Evolutionary conservation across 2,329 filamentous ascomycete species (phyloP).

Genomic region (Gyromitra esculenta): DNA sequence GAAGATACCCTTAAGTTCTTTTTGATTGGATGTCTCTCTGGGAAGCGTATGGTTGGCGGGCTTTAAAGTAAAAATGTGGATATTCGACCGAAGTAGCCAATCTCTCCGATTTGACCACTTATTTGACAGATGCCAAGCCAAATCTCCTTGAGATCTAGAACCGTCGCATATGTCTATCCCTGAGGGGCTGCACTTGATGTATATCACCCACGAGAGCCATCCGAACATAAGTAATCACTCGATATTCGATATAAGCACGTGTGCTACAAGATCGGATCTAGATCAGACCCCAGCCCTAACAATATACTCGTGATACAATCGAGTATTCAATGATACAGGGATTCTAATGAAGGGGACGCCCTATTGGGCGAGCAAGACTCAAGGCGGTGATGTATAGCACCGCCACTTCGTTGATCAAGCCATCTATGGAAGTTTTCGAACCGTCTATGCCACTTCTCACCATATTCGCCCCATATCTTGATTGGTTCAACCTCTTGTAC

Average conservation of each 20-base stretch:
- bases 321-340: too few species aligned
- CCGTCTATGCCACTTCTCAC: too few species aligned
- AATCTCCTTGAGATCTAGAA: too few species aligned
- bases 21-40: background rate
- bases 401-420: too few species aligned
- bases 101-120: background rate
- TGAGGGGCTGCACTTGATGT: background rate
- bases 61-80: background rate
- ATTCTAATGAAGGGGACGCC: too few species aligned
- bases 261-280: background rate
- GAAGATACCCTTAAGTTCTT: background rate
- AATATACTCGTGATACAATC: background rate
- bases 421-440: too few species aligned
- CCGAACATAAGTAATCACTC: slow-evolving; percentile 15
- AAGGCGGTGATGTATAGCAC: too few species aligned
- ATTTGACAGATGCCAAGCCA: background rate
- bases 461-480: too few species aligned
- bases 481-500: too few species aligned
- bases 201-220: background rate
- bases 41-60: background rate
- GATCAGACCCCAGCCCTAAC: background rate
- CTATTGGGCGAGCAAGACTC: too few species aligned
- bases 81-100: background rate
- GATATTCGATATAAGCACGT: background rate
- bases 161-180: background rate